These are phyloP conservation scores for Solanum gandarillasii DNA, from an alignment of 257 asterid genomes.

Conservation along the genomic window DNA sequence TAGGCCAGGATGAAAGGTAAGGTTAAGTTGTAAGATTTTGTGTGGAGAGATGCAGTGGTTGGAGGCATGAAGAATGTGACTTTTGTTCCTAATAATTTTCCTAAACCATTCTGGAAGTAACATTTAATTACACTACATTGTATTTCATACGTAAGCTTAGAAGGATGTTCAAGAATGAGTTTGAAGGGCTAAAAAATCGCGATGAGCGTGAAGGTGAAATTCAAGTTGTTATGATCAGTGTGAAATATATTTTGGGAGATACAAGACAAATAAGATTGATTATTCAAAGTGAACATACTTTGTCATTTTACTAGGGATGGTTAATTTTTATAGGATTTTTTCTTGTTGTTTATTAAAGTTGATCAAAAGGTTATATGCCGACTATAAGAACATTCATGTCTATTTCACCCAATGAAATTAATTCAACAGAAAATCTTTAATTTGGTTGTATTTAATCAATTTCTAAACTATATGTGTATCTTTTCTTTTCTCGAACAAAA, in stretches of 20 bases:
- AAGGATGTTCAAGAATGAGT: conserved; percentile 53
- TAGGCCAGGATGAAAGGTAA: too few species aligned
- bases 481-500: neutral
- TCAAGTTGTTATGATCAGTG: conserved; percentile 7
- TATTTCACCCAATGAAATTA: neutral
- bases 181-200: conserved; percentile 18
- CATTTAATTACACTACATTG: conserved; percentile 33
- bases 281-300: conserved; percentile 55
- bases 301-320: conserved; percentile 34
- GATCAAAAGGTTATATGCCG: conserved; percentile 14
- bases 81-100: conserved; percentile 31
- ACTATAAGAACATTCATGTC: neutral
- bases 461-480: neutral
- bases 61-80: too few species aligned
- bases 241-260: conserved; percentile 37
- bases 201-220: neutral
- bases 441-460: neutral
- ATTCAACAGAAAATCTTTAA: neutral
- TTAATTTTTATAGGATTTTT: conserved; percentile 13
- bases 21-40: too few species aligned
- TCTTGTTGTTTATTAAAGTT: conserved; percentile 19
- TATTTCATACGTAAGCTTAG: conserved; percentile 48
- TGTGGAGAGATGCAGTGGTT: too few species aligned
- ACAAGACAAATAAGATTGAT: conserved; percentile 36
- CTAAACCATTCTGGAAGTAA: conserved; percentile 47